Evolutionary conservation across 1,284 basidiomycete species (phyloP).

Genomic region (Vanrija pseudolonga): DNA sequence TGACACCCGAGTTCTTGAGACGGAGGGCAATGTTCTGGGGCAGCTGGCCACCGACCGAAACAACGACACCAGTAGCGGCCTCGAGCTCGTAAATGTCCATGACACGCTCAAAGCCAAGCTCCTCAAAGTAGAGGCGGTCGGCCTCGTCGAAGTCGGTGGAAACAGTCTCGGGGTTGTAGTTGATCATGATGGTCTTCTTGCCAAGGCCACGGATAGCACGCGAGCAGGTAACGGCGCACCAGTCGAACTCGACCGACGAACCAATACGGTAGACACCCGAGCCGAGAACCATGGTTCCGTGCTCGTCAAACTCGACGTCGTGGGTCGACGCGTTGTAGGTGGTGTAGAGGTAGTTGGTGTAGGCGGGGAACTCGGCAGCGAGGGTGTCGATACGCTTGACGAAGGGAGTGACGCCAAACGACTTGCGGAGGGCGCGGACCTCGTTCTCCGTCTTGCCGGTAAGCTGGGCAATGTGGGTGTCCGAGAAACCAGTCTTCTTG

Average conservation of each 20-base stretch:
- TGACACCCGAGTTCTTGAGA: slow-evolving; percentile 84
- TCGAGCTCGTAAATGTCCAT: slow-evolving; percentile 99
- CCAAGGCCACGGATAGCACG: slow-evolving; percentile 87
- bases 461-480: slow-evolving; percentile 82
- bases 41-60: slow-evolving; percentile 95
- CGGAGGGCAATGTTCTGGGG: slow-evolving; percentile 98
- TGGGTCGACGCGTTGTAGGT: slow-evolving; percentile 97
- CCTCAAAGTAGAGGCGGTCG: slow-evolving; percentile 97
- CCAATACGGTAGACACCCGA: slow-evolving; percentile 98
- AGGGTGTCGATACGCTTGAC: slow-evolving; percentile 99
- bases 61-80: slow-evolving; percentile 84
- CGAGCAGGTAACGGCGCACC: slow-evolving; percentile 98
- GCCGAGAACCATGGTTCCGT: slow-evolving; percentile 99
- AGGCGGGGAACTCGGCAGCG: slow-evolving; percentile 96
- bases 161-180: slow-evolving; percentile 99
- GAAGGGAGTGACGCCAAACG: slow-evolving; percentile 84
- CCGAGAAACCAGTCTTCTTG: slow-evolving; percentile 92
- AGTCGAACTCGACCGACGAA: slow-evolving; percentile 98
- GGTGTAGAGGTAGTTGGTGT: slow-evolving; percentile 99
- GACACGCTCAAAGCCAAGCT: slow-evolving; percentile 93
- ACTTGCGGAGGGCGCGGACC: slow-evolving; percentile 82
- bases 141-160: slow-evolving; percentile 99
- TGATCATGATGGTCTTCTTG: slow-evolving; percentile 97
- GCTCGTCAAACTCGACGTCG: slow-evolving; percentile 92
- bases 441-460: slow-evolving; percentile 65